These are phyloP conservation scores for Funneliformis geosporum DNA, from an alignment of 192 early-diverging fungal genomes.

Conservation along the genomic window DNA sequence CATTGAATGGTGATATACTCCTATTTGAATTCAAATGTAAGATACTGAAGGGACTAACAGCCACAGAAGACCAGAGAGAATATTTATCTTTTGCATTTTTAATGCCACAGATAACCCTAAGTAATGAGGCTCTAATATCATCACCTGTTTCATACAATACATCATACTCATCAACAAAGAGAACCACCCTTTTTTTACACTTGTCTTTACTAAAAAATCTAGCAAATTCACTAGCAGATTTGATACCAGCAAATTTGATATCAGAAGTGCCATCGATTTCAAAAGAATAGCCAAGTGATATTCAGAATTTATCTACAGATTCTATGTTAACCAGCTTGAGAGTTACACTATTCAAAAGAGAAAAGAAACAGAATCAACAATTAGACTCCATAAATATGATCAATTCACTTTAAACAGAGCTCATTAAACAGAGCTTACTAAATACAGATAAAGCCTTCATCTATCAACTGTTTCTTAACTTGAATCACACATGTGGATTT, in stretches of 20 bases:
- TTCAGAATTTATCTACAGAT: slow-evolving; percentile 21
- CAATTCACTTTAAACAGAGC: not conserved
- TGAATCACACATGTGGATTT: slow-evolving; percentile 33
- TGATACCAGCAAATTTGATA: not conserved
- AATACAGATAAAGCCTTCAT: slow-evolving; percentile 19
- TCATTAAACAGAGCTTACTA: slow-evolving; percentile 26
- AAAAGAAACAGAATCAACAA: not conserved
- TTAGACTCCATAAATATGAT: not conserved
- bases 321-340: slow-evolving; percentile 12
- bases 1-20: slow-evolving; percentile 35
- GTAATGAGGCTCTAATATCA: slow-evolving; percentile 5
- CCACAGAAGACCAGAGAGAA: slow-evolving; percentile 12
- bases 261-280: not conserved
- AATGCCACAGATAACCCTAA: slow-evolving; percentile 11
- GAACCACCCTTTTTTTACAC: slow-evolving; percentile 9
- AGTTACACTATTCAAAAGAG: slow-evolving; percentile 20
- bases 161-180: slow-evolving; percentile 34
- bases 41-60: slow-evolving; percentile 31
- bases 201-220: not conserved
- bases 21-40: slow-evolving; percentile 12
- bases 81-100: not conserved
- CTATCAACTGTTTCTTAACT: slow-evolving; percentile 27
- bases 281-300: not conserved
- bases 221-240: slow-evolving; percentile 26
- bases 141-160: slow-evolving; percentile 5